Evolutionary conservation across 2,329 filamentous ascomycete genomes (phyloP).

Genomic region (Verticillium tricorpus): DNA sequence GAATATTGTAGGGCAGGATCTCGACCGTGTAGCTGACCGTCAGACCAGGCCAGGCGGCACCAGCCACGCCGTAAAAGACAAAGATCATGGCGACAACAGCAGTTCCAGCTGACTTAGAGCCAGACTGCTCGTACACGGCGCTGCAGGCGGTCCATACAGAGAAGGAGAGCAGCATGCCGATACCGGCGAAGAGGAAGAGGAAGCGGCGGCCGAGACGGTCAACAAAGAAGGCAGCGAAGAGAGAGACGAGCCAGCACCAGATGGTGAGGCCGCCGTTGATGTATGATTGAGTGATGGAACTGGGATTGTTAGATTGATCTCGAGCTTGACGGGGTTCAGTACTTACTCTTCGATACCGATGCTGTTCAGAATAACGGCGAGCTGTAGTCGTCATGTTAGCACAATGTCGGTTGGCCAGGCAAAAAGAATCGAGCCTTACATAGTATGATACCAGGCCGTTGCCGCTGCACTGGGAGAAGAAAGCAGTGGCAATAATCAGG

Average conservation of each 20-base stretch:
- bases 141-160: conserved; percentile 44
- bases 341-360: conserved; percentile 48
- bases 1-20: conserved; percentile 44
- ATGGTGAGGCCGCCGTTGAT: conserved; percentile 42
- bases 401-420: not conserved
- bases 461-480: conserved; percentile 57
- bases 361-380: not conserved
- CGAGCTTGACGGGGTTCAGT: conserved; percentile 35
- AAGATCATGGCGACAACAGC: conserved; percentile 39
- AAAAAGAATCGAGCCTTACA: conserved; percentile 29
- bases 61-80: conserved; percentile 40
- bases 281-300: not conserved
- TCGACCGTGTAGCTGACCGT: conserved; percentile 50
- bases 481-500: conserved; percentile 48
- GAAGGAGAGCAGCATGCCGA: conserved; percentile 43
- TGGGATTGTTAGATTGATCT: not conserved
- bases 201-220: conserved; percentile 52
- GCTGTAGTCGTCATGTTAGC: not conserved
- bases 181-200: conserved; percentile 44
- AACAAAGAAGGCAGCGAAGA: conserved; percentile 46
- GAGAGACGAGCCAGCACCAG: conserved; percentile 46
- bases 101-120: conserved; percentile 27
- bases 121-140: conserved; percentile 38
- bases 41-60: conserved; percentile 53
- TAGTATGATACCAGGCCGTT: conserved; percentile 59